Base-by-base conservation (phyloP, 768 basidiomycete genomes). In the Filobasidium floriforme region DNA sequence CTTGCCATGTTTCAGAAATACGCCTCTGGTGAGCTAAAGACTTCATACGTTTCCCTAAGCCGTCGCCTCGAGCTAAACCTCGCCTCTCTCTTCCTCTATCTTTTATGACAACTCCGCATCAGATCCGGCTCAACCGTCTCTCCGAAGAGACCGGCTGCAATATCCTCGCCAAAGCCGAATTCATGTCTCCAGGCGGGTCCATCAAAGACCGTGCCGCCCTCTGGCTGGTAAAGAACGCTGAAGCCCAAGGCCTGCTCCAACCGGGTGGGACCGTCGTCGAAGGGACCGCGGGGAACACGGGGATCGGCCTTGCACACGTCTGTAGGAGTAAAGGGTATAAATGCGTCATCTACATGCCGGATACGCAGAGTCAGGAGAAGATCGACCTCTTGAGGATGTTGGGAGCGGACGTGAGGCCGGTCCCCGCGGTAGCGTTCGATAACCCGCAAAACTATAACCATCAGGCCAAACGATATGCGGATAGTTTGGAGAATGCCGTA, bases 341-440 rank as follows among this genome's bases (percentile, higher is more conserved):
- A 77, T 98, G 96, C 78, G 94, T 99, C 11, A 99, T 99, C 74
- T 99, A 90, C 84, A 98, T 99, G 94, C 94, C 94, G 37, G 82
- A 96, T 77, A 91, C 88, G 4, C 89, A 96, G 84, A 92, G 89
- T 76, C 92, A 94, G 81, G 94, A 99, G 76, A 99, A 99, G 82
- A 96, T 98, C 63, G 94, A 99, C 79, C 85, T 99, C 32, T 83
- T 99, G 63, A 87, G 87, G 62, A 94, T 99, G 94, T 85, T 99
- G 26, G 96, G 96, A 32, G 94, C 96, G 5, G 94, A 98, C 72
- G 94, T 99, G 41, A 83, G 90, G 73, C 89, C 96, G 41, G 96
- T 99, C 1, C 92, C 96, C 19, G 81, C 94, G 1, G 96, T 99
- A 40, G 87, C 96, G 12, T 98, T 89, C 76, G 92, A 97, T 73